Evolutionary conservation across 768 basidiomycete genomes (phyloP).

Genomic region (Hericium rajendrae): DNA sequence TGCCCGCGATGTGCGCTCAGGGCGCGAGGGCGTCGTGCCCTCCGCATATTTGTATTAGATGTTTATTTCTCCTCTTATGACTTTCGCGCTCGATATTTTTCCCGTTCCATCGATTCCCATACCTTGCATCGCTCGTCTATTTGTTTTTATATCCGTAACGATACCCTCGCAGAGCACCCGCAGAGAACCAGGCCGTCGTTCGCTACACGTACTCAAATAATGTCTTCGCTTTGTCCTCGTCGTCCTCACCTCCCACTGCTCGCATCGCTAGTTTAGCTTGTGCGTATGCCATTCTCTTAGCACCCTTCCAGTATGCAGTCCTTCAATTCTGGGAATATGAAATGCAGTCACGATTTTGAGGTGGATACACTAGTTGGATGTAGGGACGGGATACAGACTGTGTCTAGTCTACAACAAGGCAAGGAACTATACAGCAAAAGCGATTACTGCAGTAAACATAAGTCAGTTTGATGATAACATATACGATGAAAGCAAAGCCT

Average conservation of each 20-base stretch:
- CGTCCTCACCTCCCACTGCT: conserved; percentile 11
- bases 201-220: conserved; percentile 9
- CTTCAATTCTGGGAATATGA: conserved; percentile 8
- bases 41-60: conserved; percentile 79
- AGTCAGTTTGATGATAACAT: not conserved
- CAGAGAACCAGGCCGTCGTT: conserved; percentile 1
- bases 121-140: conserved; percentile 4
- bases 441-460: not conserved
- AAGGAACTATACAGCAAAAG: conserved; percentile 1
- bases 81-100: not conserved
- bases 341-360: not conserved
- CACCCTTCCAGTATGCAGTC: conserved; percentile 6
- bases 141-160: conserved; percentile 16
- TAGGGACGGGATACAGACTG: not conserved
- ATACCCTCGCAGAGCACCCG: conserved; percentile 6
- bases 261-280: conserved; percentile 1
- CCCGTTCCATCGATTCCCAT: conserved; percentile 1
- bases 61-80: conserved; percentile 5
- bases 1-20: conserved; percentile 68
- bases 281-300: conserved; percentile 10
- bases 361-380: not conserved
- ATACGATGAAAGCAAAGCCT: not conserved
- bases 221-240: conserved; percentile 8
- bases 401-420: conserved; percentile 7
- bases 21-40: conserved; percentile 84